Evolutionary conservation across 2,329 filamentous ascomycete species (phyloP).

Genomic region (Arthrobotrys sinensis): DNA sequence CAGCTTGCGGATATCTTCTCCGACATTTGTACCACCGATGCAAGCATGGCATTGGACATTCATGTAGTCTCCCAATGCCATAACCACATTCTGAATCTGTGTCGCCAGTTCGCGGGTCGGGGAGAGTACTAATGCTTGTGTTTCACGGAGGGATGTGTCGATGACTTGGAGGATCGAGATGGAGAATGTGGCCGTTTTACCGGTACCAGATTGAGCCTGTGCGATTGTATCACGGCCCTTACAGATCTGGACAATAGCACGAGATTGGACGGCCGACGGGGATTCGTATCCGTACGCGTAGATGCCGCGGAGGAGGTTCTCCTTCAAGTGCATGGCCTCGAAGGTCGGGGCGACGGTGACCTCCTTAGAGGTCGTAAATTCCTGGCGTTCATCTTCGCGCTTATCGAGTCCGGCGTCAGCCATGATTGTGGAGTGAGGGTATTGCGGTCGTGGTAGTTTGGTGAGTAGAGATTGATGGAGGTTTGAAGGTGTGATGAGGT

Average conservation of each 20-base stretch:
- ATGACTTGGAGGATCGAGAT: conserved; percentile 97
- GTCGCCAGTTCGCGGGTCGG: conserved; percentile 97
- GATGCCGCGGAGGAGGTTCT: conserved; percentile 95
- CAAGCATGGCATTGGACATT: conserved; percentile 99
- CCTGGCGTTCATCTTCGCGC: conserved; percentile 95
- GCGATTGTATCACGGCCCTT: conserved; percentile 99
- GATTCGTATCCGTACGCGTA: conserved; percentile 99
- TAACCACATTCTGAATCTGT: conserved; percentile 98
- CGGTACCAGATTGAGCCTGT: conserved; percentile 95
- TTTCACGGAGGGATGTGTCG: conserved; percentile 91
- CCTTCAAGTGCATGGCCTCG: conserved; percentile 95
- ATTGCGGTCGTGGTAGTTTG: conserved; percentile 20
- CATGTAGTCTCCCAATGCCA: conserved; percentile 99
- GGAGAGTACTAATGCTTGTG: conserved; percentile 93
- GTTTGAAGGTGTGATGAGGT: conserved; percentile 8
- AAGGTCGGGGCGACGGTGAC: conserved; percentile 95
- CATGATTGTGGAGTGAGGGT: conserved; percentile 74
- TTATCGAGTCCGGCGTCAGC: conserved; percentile 88
- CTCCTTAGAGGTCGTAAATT: conserved; percentile 98
- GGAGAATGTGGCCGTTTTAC: conserved; percentile 96
- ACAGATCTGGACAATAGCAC: conserved; percentile 98
- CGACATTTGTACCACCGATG: conserved; percentile 97
- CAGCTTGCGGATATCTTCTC: conserved; percentile 96
- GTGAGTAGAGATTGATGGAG: conserved; percentile 4
- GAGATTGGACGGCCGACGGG: conserved; percentile 95